Conservation (phyloP, 345 rosid species). For the Eucalyptus camaldulensis region DNA sequence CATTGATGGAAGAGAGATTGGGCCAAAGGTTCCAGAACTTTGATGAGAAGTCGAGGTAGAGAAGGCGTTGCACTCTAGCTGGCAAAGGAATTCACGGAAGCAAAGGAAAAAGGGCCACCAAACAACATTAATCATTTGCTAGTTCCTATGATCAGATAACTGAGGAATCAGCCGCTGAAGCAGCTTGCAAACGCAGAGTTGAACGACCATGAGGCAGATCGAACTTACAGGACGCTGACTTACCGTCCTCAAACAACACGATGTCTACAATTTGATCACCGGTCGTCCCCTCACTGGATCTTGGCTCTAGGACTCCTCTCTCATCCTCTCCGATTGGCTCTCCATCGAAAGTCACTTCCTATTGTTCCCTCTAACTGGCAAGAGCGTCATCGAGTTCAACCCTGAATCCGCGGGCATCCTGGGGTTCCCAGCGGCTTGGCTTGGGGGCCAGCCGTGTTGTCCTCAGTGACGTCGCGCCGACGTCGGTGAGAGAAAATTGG, state of each 20-base stretch:
- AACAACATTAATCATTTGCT: background rate
- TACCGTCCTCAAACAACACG: background rate
- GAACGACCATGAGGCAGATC: background rate
- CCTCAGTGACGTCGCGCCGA: no score
- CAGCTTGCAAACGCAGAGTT: background rate
- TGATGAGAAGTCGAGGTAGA: background rate
- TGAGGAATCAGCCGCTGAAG: background rate
- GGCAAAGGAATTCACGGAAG: background rate
- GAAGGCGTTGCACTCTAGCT: no score
- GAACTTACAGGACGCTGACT: background rate
- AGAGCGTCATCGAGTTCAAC: background rate
- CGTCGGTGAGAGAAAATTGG: no score
- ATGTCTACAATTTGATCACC: background rate
- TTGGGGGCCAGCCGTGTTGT: no score
- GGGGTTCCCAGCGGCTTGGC: no score
- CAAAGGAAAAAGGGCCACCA: background rate
- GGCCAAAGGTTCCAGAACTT: background rate
- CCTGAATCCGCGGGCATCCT: no score
- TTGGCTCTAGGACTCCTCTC: no score
- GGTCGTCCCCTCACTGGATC: background rate
- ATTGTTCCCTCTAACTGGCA: no score
- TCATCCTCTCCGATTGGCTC: no score
- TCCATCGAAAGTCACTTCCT: no score
- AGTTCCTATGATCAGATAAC: background rate
- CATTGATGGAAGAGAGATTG: background rate